Percentiles rank a stretch among this genome's conserved stretches.
Conservation (phyloP, 192 early-diverging fungal genomes). For the Funneliformis mosseae region DNA sequence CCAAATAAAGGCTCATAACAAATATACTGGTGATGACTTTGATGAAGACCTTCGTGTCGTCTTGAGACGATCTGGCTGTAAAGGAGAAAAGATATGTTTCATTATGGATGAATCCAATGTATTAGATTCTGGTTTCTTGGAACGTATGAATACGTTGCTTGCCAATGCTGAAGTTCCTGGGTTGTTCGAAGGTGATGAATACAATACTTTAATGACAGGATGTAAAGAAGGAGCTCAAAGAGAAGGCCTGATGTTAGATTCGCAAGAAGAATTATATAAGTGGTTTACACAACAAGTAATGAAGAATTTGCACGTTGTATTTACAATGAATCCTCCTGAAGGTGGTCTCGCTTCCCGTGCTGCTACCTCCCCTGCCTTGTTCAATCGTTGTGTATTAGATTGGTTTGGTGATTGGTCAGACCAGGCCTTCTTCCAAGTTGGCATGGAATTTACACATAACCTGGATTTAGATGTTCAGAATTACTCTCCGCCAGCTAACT, state of each 20-base stretch:
- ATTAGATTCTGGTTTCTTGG: constrained; percentile 94
- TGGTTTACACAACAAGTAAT: constrained; percentile 98
- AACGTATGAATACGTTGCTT: constrained; percentile 99
- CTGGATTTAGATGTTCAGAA: constrained; percentile 81
- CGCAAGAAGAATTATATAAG: constrained; percentile 92
- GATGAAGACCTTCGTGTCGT: constrained; percentile 96
- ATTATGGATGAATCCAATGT: constrained; percentile 99
- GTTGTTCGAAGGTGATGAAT: constrained; percentile 98
- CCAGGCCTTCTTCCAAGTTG: constrained; percentile 98
- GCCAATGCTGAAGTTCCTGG: constrained; percentile 99
- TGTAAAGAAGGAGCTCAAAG: constrained; percentile 93
- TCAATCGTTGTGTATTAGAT: constrained; percentile 99
- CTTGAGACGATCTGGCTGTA: constrained; percentile 88
- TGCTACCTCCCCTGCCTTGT: constrained; percentile 97
- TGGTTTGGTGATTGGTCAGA: constrained; percentile 99
- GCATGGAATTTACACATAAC: constrained; percentile 89
- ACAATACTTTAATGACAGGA: constrained; percentile 86
- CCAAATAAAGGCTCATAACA: constrained; percentile 98
- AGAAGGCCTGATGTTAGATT: constrained; percentile 93
- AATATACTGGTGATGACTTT: constrained; percentile 95
- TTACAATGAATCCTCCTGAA: constrained; percentile 99
- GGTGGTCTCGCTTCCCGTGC: constrained; percentile 88
- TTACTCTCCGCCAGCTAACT: constrained; percentile 69
- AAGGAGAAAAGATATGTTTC: constrained; percentile 91
- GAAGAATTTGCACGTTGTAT: constrained; percentile 97